phyloP scores from a whole-genome alignment of 306 rosid species.

The Fagus sylvatica region DNA sequence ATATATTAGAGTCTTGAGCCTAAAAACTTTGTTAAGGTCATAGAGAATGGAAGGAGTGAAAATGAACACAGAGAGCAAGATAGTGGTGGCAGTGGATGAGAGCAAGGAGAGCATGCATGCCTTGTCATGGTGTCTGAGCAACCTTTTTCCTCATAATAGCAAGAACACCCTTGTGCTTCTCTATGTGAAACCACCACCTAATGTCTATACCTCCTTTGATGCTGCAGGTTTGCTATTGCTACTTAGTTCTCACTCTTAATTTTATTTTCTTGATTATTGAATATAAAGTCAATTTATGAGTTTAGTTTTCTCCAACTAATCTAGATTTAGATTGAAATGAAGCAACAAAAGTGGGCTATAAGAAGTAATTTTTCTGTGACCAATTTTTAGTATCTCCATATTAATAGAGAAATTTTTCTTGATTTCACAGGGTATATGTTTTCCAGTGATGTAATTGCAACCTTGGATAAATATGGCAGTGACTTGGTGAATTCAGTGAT shows the following conservation, averaged over 20 bases:
- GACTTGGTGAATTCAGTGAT: constrained; percentile 65
- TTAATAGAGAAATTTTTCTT: not conserved
- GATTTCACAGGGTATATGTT: constrained; percentile 53
- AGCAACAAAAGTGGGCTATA: too few relatives aligned
- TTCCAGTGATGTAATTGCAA: constrained; percentile 46
- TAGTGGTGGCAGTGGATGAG: constrained; percentile 82
- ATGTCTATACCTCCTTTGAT: constrained; percentile 52
- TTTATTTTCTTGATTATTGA: not conserved
- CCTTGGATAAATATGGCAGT: constrained; percentile 50
- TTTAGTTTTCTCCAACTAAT: too few relatives aligned
- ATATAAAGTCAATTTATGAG: too few relatives aligned
- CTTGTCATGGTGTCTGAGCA: constrained; percentile 68
- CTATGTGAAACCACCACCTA: constrained; percentile 74
- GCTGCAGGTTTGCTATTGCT: constrained; percentile 58
- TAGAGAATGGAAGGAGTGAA: constrained; percentile 26
- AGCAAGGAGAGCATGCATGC: constrained; percentile 85
- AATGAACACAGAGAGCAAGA: constrained; percentile 40
- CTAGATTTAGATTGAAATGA: too few relatives aligned
- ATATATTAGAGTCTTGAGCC: constrained; percentile 2
- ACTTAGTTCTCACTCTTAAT: not conserved
- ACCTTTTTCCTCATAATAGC: constrained; percentile 45
- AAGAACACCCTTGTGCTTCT: constrained; percentile 57
- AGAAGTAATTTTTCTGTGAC: too few relatives aligned
- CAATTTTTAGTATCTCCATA: not conserved
- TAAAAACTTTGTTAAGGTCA: not conserved